Conservation (phyloP, 345 rosid genomes). For the Euclidium syriacum region DNA sequence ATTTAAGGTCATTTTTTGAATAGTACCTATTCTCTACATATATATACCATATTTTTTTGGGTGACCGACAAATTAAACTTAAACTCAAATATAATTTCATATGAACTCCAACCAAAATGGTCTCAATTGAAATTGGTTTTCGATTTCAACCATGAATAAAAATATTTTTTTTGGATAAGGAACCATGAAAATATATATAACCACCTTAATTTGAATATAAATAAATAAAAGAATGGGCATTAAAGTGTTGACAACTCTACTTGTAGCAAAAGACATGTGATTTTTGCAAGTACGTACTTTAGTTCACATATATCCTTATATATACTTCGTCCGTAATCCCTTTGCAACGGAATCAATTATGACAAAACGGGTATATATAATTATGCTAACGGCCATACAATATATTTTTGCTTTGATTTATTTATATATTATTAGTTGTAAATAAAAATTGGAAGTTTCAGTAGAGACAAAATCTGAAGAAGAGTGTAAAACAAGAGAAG, state of each 20-base stretch:
- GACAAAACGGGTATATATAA: constrained; percentile 18
- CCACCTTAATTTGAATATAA: background rate
- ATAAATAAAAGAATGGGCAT: background rate
- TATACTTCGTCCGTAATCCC: constrained; percentile 23
- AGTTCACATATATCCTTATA: constrained; percentile 1
- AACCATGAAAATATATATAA: too few species aligned
- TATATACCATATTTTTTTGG: background rate
- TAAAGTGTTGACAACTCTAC: constrained; percentile 15
- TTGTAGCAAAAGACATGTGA: constrained; percentile 22
- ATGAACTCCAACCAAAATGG: background rate
- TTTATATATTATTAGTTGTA: constrained; percentile 18
- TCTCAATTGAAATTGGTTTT: background rate
- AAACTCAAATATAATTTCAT: background rate
- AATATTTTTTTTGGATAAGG: background rate
- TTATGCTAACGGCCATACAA: constrained; percentile 1
- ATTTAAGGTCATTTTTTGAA: background rate
- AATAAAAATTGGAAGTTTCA: constrained; percentile 17
- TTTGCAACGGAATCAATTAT: constrained; percentile 15
- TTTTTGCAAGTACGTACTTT: constrained; percentile 28
- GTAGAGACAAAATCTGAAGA: constrained; percentile 26
- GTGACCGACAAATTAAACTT: background rate
- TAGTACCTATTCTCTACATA: background rate
- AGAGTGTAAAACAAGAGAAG: constrained; percentile 4
- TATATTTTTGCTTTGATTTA: background rate
- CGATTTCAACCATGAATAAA: background rate